Evolutionary conservation across 148 eudicot genomes (phyloP).

Genomic region (Camellia sinensis): DNA sequence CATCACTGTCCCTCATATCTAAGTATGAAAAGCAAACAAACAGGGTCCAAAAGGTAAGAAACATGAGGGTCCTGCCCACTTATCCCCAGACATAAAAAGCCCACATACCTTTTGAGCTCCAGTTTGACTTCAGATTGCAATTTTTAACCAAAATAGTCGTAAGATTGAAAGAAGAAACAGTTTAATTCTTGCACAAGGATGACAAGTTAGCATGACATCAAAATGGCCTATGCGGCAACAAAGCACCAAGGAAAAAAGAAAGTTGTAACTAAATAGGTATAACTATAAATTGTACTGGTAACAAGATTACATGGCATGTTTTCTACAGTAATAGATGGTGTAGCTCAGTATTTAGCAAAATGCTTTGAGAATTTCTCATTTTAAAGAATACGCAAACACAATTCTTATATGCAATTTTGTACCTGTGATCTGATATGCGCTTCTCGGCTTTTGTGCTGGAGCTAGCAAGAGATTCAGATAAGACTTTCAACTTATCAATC

Average conservation of each 20-base stretch:
- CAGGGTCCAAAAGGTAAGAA: neutral
- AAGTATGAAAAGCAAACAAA: neutral
- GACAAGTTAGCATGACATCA: neutral
- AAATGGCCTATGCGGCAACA: neutral
- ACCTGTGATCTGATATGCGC: conserved; percentile 86
- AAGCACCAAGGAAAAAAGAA: neutral
- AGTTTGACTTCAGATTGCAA: neutral
- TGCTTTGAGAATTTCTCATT: neutral
- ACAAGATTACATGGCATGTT: neutral
- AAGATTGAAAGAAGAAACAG: neutral
- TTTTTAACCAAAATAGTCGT: neutral
- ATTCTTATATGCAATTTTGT: conserved; percentile 16
- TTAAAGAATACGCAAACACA: neutral
- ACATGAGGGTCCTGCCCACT: neutral
- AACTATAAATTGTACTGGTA: neutral
- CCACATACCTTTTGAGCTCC: neutral
- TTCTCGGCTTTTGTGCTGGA: conserved; percentile 85
- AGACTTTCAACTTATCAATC: conserved; percentile 92
- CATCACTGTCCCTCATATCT: neutral
- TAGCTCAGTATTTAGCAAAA: neutral
- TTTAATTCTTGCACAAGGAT: neutral
- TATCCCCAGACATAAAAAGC: neutral
- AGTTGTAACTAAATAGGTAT: neutral
- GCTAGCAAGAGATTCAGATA: conserved; percentile 82
- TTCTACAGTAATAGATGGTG: neutral